Base-by-base conservation (phyloP, 805 yeast genomes). In the Kluyveromyces dobzhanskii region DNA sequence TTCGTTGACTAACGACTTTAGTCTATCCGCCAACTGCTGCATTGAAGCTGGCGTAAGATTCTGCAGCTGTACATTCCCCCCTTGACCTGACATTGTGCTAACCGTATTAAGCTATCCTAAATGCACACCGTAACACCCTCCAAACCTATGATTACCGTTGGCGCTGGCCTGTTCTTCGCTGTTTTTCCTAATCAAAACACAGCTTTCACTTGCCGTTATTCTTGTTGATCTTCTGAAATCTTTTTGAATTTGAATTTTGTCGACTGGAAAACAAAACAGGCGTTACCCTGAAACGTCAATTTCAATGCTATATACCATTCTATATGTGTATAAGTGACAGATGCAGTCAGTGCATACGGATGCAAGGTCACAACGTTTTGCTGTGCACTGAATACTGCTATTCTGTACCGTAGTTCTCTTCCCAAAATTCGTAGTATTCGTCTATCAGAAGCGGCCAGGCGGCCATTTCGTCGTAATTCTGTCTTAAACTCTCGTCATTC, bases 391-490 rank as follows among this genome's bases (percentile, higher is more conserved):
- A n/a, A n/a, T n/a, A n/a, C n/a, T n/a, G n/a, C n/a, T n/a, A n/a
- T n/a, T n/a, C n/a, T n/a, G n/a, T n/a, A n/a, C n/a, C n/a, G n/a
- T n/a, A n/a, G n/a, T n/a, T 18, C 14, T 46, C 61, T 26, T 52
- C 48, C 34, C 62, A 64, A 51, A 69, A 69, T 46, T 82, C 94
- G 17, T 85, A 82, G 54, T 75, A 90, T 42, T 78, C 85, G 57
- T 90, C 98, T 47, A 90, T 76, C 13, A 85, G 65, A 39, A 84
- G 75, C 4, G 97, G 98, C 97, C 97, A 90, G 1, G 96, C 84
- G 17, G 82, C 87, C 48, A 74, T 72, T 46, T 81, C 92, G 49
- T 82, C 88, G 58, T 87, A 88, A 2, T 59, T 62, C 2, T 40
- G 32, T 12, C 61, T 60, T 4, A 90, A 64, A 1, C 53, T 45